Evolutionary conservation across 345 rosid genomes (phyloP), one percentile per base, ranked within the genome.

Genomic region (Aurinia saxatilis): DNA sequence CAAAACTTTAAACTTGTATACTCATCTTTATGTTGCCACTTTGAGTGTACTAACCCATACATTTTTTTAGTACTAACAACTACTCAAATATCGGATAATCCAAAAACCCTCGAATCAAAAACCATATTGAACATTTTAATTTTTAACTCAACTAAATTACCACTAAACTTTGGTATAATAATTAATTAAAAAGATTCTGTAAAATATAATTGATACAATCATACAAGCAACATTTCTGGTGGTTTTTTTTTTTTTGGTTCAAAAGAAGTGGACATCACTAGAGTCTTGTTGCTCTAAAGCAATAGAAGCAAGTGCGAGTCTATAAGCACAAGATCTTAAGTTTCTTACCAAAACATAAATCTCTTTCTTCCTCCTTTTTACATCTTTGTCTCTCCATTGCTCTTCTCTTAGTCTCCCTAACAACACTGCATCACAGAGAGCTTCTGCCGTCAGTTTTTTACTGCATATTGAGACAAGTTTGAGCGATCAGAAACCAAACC

Each of bases 231-330:
- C 7, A 27, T 14, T 5, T n/a, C 5, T 34, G 14, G 21, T 66
- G 36, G 6, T 18, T 21, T 30, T 48, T 9, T 35, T 74, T 72
- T 72, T n/a, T n/a, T n/a, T n/a, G n/a, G n/a, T n/a, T n/a, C n/a
- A 88, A 63, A 88, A 30, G 79, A 75, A 82, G 25, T 45, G 66
- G 17, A 82, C 57, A 56, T 88, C 92, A 8, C 57, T 6, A 55
- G 57, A 57, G 59, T 70, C 83, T 56, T 79, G 82, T 65, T 74
- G 82, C 72, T 92, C 96, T 35, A 89, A 79, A 53, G 80, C 73
- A 52, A 89, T 61, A 15, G 86, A 67, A 62, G 91, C 98, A 39
- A 82, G 84, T 25, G 84, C 95, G 8, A 89, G 91, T 71, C 98
- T 78, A 58, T 76, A 89, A 2, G 95, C 86, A 12, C 87, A 78